Evolutionary conservation across 257 asterid genomes (phyloP), one percentile per base, ranked within the genome.

Genomic region (Solanum paucissectum): DNA sequence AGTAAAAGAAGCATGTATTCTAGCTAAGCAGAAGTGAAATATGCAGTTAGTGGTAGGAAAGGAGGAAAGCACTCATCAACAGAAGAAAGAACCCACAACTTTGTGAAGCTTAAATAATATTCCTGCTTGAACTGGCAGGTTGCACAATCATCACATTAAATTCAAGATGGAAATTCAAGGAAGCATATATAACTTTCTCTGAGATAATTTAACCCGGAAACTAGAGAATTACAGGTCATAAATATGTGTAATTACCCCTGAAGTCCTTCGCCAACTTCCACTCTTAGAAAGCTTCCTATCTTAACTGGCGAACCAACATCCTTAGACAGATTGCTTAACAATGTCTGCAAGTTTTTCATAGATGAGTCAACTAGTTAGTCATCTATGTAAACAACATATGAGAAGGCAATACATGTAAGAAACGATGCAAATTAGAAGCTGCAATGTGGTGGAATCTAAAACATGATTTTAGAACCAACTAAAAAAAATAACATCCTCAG

Each of bases 201-300:
- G 76, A 33, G 62, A 58, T 4, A 36, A 69, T 21, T 87, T n/a
- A 16, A 60, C 49, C 68, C 42, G 38, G 82, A 86, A 75, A 32
- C 36, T 72, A 85, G 71, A 81, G 69, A 37, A 86, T 18, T 87
- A 29, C 86, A 20, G 77, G 72, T 5, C 37, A 72, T 60, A 27
- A 58, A 37, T 37, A 72, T 38, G 76, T 13, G 55, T 79, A 87
- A 52, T 90, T 91, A 95, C 99, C 98, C 91, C 90, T 92, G 94
- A 88, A 90, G 91, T 52, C 98, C 97, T 93, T 95, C 98, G 25
- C 99, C 99, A 89, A 95, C 99, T 94, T 97, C 98, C 83, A 96
- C 92, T 88, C 99, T 91, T 83, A 94, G 92, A 90, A 96, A 97
- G 91, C 88, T 94, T 73, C 94, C 94, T 74, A 97, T 91, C 88